These are phyloP conservation scores for Phytopythium kandeliae DNA, from an alignment of 352 stramenopile genomes.

Conservation along the genomic window DNA sequence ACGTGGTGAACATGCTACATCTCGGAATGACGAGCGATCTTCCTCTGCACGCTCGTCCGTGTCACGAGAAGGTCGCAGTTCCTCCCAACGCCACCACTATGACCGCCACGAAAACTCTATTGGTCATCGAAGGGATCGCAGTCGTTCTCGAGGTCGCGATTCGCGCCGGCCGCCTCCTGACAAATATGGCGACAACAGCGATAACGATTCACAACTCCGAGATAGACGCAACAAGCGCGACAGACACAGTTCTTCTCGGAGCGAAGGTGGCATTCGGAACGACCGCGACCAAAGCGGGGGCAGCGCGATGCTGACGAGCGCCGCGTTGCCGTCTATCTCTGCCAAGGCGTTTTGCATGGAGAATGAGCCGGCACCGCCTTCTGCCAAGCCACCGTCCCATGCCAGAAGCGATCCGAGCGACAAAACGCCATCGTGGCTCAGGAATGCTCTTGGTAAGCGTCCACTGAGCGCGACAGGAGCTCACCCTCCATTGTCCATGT, in stretches of 20 bases:
- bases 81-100: not conserved
- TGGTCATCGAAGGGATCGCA: slow-evolving; percentile 1
- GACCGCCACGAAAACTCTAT: not conserved
- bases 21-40: not conserved
- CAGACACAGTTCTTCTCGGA: slow-evolving; percentile 4
- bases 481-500: not conserved
- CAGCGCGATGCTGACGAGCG: slow-evolving; percentile 7
- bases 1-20: not conserved
- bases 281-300: not conserved
- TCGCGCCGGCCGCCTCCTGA: not conserved
- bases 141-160: slow-evolving; percentile 1
- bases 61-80: not conserved
- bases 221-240: slow-evolving; percentile 7
- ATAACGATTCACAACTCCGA: slow-evolving; percentile 7
- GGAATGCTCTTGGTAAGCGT: slow-evolving; percentile 3
- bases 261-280: not conserved
- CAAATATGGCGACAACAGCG: not conserved
- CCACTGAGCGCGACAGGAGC: not conserved
- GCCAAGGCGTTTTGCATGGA: slow-evolving; percentile 49
- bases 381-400: not conserved
- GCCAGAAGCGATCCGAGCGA: not conserved
- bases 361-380: slow-evolving; percentile 27
- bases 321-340: slow-evolving; percentile 31
- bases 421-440: not conserved
- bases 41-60: not conserved